Base-by-base conservation (phyloP, 73 alveolate genomes). In the Stentor roeselii region DNA sequence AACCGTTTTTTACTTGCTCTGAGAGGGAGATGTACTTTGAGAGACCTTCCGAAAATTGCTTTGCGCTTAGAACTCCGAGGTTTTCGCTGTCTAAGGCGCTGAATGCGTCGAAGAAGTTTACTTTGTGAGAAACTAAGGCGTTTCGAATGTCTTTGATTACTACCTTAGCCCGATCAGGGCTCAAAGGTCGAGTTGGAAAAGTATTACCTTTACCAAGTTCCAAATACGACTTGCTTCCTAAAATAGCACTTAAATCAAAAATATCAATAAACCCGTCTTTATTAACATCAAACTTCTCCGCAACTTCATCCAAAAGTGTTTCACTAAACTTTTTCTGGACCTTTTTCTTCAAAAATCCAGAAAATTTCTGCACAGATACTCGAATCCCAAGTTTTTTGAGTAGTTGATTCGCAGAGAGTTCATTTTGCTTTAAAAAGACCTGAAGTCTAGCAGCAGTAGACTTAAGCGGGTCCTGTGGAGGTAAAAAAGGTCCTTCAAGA, bases 1-100 rank as follows among this genome's bases (percentile, higher is more conserved):
- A 84, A 59, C 92, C 93, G 82, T 92, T 96, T 74, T 92, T 92
- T 3, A 93, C 94, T 36, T 92, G 95, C 74, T 89, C 60, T 50
- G 95, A 87, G 35, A 94, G 86, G 34, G 83, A 75, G 42, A 92
- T 83, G 0, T 92, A 76, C 82, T 91, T 84, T 38, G 84, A 90
- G 1, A 92, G 88, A 31, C 92, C 92, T 36, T 86, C 59, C n/a
- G 91, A 77, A 85, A 94, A 94, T 82, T 94, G 97, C 59, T 89
- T 80, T 27, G 90, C 85, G 1, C 94, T 84, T 42, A 94, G 82
- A 41, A 92, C 86, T 39, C 97, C 98, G 78, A 89, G 90, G 31
- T 94, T 84, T 76, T 94, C 91, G 39, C 84, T 82, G 75, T 91
- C 96, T 21, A 91, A 37, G 36, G 82, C 36, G n/a, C 61, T 78